Evolutionary conservation across 257 asterid genomes (phyloP).

Genomic region (Gentiana macrophylla): DNA sequence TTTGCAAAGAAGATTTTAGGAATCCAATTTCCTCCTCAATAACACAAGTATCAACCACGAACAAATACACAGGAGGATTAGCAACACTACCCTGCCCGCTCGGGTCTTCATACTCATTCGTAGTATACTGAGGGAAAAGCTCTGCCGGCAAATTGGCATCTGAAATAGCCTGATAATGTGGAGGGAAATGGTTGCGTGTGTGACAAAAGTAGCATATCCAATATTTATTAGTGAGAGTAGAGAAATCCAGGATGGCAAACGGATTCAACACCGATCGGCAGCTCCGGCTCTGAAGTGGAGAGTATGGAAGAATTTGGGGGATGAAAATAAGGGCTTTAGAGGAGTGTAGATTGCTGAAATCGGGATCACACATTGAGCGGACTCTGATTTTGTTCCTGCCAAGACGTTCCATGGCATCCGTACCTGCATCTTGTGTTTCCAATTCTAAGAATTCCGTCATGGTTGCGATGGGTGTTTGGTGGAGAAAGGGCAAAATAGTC

Average conservation of each 20-base stretch:
- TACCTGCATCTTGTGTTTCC: constrained; percentile 64
- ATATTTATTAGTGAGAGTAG: constrained; percentile 54
- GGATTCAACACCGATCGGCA: constrained; percentile 96
- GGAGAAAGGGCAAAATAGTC: constrained; percentile 6
- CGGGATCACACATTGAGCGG: constrained; percentile 81
- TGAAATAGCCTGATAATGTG: constrained; percentile 74
- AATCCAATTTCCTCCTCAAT: constrained; percentile 90
- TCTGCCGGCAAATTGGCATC: constrained; percentile 84
- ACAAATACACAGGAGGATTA: constrained; percentile 40
- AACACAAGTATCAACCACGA: constrained; percentile 78
- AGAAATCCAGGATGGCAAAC: constrained; percentile 84
- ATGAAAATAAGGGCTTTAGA: constrained; percentile 61
- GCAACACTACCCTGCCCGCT: constrained; percentile 24
- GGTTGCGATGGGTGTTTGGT: constrained; percentile 1
- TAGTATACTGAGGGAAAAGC: constrained; percentile 81
- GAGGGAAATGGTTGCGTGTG: constrained; percentile 78
- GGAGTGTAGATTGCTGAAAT: constrained; percentile 93
- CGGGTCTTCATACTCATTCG: constrained; percentile 63
- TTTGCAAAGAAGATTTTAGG: constrained; percentile 68
- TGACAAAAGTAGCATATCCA: constrained; percentile 96
- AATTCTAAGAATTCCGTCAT: constrained; percentile 86
- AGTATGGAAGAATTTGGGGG: constrained; percentile 58
- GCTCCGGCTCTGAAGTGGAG: constrained; percentile 85
- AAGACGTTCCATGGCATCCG: constrained; percentile 99
- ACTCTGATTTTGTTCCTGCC: constrained; percentile 85